Conservation (phyloP, 495 filamentous ascomycete species). For the Rhizodiscina lignyota region DNA sequence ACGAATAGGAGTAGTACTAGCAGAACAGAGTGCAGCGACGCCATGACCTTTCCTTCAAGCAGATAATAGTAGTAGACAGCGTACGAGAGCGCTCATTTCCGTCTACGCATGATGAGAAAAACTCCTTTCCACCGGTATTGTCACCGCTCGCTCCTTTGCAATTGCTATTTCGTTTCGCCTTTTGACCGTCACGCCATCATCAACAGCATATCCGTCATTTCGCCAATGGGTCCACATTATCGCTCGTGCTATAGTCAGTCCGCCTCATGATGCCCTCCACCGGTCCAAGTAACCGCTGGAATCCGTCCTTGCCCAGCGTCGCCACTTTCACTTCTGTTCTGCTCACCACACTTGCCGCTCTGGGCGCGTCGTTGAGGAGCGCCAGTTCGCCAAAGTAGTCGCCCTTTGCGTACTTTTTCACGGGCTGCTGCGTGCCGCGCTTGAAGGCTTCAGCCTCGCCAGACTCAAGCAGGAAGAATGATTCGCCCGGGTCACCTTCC, state of each 20-base stretch:
- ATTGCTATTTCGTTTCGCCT: too few species aligned
- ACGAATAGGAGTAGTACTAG: too few species aligned
- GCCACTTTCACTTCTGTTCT: constrained; percentile 86
- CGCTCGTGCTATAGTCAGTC: constrained; percentile 30
- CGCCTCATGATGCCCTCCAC: constrained; percentile 91
- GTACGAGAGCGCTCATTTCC: too few species aligned
- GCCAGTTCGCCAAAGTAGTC: constrained; percentile 97
- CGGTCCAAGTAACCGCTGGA: constrained; percentile 82
- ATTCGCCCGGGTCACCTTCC: constrained; percentile 81
- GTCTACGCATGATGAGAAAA: too few species aligned
- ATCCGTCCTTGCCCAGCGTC: constrained; percentile 78
- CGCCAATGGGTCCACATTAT: constrained; percentile 13
- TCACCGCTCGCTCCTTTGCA: too few species aligned
- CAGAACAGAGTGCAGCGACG: too few species aligned
- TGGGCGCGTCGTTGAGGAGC: constrained; percentile 78
- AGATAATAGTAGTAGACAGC: too few species aligned
- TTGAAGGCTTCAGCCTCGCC: constrained; percentile 83
- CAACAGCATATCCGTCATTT: too few species aligned
- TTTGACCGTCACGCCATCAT: too few species aligned
- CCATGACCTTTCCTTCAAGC: too few species aligned
- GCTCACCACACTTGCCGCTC: constrained; percentile 78
- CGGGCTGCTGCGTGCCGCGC: constrained; percentile 37
- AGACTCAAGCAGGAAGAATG: constrained; percentile 81
- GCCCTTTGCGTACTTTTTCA: constrained; percentile 72
- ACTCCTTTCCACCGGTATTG: too few species aligned